A percentile compares a stretch with the other conserved stretches of the same genome.
Conservation (phyloP, 2,329 filamentous ascomycete genomes). For the Hypoxylon sp. region DNA sequence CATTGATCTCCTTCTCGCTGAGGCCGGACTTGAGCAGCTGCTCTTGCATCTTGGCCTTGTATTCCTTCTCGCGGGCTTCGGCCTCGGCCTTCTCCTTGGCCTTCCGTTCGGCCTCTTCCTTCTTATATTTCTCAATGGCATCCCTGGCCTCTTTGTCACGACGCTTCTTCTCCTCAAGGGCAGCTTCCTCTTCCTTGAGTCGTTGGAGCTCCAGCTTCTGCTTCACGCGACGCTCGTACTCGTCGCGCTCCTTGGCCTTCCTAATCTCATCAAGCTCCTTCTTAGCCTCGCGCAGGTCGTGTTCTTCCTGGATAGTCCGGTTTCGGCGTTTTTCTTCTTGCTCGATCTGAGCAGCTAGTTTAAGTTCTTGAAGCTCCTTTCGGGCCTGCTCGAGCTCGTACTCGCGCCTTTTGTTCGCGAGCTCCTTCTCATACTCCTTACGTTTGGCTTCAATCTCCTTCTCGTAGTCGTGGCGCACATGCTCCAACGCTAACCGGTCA, state of each 20-base stretch:
- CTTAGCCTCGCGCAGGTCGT: constrained; percentile 55
- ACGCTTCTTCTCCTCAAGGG: constrained; percentile 61
- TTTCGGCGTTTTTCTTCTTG: constrained; percentile 60
- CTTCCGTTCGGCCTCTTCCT: constrained; percentile 63
- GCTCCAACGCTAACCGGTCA: constrained; percentile 52
- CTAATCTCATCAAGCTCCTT: constrained; percentile 55
- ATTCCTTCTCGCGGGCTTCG: constrained; percentile 67
- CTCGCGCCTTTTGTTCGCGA: constrained; percentile 59
- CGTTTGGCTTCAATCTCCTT: constrained; percentile 49
- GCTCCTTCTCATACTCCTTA: constrained; percentile 57
- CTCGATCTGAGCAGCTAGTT: constrained; percentile 58
- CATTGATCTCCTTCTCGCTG: constrained; percentile 70
- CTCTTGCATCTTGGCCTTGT: constrained; percentile 69
- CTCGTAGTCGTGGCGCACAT: constrained; percentile 54
- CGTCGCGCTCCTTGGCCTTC: constrained; percentile 63
- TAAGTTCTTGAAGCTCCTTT: constrained; percentile 61
- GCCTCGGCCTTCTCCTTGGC: constrained; percentile 64
- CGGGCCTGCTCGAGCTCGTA: constrained; percentile 54
- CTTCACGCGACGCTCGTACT: constrained; percentile 66
- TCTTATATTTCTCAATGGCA: constrained; percentile 67
- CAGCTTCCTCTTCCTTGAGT: constrained; percentile 62
- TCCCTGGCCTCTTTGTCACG: constrained; percentile 65
- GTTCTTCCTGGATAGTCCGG: constrained; percentile 60
- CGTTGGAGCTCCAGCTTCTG: constrained; percentile 66
- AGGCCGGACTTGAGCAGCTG: constrained; percentile 72